phyloP scores from a whole-genome alignment of 2,329 filamentous ascomycete species.

The Aspergillus aculeatinus region DNA sequence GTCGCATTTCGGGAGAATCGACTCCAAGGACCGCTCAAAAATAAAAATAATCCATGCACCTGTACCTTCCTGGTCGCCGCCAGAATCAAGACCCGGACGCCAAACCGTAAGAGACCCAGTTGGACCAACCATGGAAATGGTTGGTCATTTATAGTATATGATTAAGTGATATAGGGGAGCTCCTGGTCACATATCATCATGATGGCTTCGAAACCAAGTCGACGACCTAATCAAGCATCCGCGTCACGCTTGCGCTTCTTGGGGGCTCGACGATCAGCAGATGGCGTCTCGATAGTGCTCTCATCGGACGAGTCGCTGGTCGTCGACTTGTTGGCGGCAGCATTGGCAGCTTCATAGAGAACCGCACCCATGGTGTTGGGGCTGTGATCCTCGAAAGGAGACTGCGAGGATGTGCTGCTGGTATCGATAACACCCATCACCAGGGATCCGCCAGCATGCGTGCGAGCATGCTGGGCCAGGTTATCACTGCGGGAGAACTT shows the following conservation, averaged over 20 bases:
- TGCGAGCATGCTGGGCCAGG: slow-evolving; percentile 90
- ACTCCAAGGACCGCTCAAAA: slow-evolving; percentile 8
- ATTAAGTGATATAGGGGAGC: slow-evolving; percentile 34
- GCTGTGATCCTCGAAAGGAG: slow-evolving; percentile 54
- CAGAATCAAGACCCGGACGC: slow-evolving; percentile 37
- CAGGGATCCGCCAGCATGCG: slow-evolving; percentile 85
- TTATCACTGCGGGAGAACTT: slow-evolving; percentile 99
- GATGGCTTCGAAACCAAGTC: slow-evolving; percentile 22
- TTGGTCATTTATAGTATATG: slow-evolving; percentile 28
- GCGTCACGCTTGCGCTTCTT: slow-evolving; percentile 77
- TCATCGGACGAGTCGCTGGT: slow-evolving; percentile 46
- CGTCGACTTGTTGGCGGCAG: slow-evolving; percentile 62
- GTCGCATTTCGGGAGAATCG: slow-evolving; percentile 8
- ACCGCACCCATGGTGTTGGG: slow-evolving; percentile 70
- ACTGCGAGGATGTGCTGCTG: slow-evolving; percentile 53
- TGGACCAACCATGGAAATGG: slow-evolving; percentile 24
- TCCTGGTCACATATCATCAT: slow-evolving; percentile 44
- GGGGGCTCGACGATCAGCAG: slow-evolving; percentile 52
- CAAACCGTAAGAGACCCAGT: slow-evolving; percentile 30
- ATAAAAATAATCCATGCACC: slow-evolving; percentile 23
- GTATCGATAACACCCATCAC: slow-evolving; percentile 85
- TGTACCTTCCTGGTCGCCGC: slow-evolving; percentile 21
- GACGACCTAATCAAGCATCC: slow-evolving; percentile 51
- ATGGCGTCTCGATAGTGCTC: slow-evolving; percentile 30
- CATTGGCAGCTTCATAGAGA: slow-evolving; percentile 76